Conservation (phyloP, 352 stramenopile species). For the Thalassiosira exigua region DNA sequence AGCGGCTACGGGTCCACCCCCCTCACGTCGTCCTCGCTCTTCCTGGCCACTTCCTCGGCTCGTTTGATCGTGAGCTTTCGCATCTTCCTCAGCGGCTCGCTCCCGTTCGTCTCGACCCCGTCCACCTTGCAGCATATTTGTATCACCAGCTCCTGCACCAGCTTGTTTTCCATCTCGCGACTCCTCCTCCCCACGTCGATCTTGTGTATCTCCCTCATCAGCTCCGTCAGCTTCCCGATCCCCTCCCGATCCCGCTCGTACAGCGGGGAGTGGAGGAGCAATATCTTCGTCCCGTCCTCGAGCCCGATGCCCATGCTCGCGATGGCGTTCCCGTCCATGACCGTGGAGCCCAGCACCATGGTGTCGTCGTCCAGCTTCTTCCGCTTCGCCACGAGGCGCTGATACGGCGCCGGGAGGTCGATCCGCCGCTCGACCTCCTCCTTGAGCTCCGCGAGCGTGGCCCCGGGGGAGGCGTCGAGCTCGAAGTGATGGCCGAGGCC, state of each 20-base stretch:
- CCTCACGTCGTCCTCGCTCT: constrained; percentile 49
- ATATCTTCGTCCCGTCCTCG: constrained; percentile 61
- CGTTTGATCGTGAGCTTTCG: constrained; percentile 61
- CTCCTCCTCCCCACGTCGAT: constrained; percentile 35
- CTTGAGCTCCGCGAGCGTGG: constrained; percentile 62
- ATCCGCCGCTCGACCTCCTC: constrained; percentile 40
- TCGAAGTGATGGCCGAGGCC: constrained; percentile 65
- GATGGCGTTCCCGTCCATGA: constrained; percentile 15
- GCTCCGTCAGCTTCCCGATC: constrained; percentile 43
- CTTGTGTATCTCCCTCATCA: constrained; percentile 62
- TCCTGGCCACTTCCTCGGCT: constrained; percentile 61
- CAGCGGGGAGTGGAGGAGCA: constrained; percentile 61
- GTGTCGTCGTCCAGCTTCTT: constrained; percentile 59
- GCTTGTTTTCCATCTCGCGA: constrained; percentile 43
- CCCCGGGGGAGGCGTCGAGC: constrained; percentile 37
- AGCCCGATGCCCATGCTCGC: constrained; percentile 46
- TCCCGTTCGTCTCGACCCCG: constrained; percentile 66
- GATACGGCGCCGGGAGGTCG: constrained; percentile 55
- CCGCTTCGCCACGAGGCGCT: constrained; percentile 56
- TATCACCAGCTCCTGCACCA: constrained; percentile 66
- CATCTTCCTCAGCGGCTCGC: constrained; percentile 59
- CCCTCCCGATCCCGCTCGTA: constrained; percentile 60
- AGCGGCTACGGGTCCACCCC: constrained; percentile 49
- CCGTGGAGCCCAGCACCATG: constrained; percentile 43
- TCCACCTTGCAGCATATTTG: constrained; percentile 74